phyloP scores from a whole-genome alignment of 75 land plant genomes.

The Cryptomeria japonica region DNA sequence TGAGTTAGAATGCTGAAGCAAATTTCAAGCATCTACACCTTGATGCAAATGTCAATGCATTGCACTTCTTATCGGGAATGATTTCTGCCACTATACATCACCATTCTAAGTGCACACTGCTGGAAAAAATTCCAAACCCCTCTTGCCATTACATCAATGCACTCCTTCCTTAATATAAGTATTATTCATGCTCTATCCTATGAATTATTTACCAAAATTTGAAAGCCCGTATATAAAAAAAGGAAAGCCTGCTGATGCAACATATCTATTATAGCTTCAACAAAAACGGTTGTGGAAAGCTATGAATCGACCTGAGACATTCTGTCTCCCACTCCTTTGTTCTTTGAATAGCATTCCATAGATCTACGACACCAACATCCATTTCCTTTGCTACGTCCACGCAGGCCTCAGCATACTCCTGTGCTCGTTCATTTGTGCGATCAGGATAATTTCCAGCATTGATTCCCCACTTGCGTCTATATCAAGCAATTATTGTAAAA shows the following conservation, averaged over 20 bases:
- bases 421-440: conserved; percentile 44
- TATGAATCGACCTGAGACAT: conserved; percentile 36
- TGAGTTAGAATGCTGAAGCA: too few relatives aligned
- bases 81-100: neutral
- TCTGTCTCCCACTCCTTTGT: conserved; percentile 40
- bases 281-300: neutral
- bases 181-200: neutral
- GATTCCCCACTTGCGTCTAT: conserved; percentile 30
- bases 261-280: neutral
- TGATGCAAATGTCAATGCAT: neutral
- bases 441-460: conserved; percentile 31
- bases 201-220: neutral
- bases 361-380: conserved; percentile 39
- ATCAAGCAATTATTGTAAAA: neutral
- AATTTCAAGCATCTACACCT: too few relatives aligned
- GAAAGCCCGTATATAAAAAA: neutral
- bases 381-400: conserved; percentile 32
- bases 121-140: neutral
- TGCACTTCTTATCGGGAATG: neutral
- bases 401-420: conserved; percentile 44
- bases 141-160: neutral
- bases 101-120: neutral
- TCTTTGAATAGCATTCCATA: conserved; percentile 40
- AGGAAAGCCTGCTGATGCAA: neutral
- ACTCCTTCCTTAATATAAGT: neutral